Percentiles rank a stretch among this genome's conserved stretches.
Evolutionary conservation across 2,329 filamentous ascomycete genomes (phyloP).

Genomic region (Aspergillus japonicus): DNA sequence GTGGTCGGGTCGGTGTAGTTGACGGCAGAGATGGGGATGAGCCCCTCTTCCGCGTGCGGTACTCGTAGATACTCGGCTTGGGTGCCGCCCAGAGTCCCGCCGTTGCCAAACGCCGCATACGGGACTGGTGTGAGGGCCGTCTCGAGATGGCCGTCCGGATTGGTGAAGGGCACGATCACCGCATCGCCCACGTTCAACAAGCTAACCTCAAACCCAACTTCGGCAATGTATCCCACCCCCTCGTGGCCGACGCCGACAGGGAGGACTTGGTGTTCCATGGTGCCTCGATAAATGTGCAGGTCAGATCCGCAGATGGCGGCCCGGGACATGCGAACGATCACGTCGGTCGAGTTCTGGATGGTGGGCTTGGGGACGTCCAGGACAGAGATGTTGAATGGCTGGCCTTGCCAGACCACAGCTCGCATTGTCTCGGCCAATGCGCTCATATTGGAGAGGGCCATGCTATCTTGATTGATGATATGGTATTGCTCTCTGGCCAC

Average conservation of each 20-base stretch:
- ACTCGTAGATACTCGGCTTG: background rate
- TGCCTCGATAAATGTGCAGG: background rate
- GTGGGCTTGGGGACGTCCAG: too few relatives aligned
- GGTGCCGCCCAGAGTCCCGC: background rate
- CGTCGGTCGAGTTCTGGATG: background rate
- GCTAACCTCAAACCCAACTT: background rate
- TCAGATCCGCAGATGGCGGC: conserved; percentile 2
- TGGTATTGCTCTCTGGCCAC: too few relatives aligned
- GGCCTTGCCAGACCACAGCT: too few relatives aligned
- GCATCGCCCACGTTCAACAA: conserved; percentile 1
- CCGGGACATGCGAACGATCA: background rate
- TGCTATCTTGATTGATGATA: too few relatives aligned
- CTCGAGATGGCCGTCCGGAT: too few relatives aligned
- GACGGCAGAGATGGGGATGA: background rate
- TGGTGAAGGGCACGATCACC: background rate
- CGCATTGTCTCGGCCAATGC: too few relatives aligned
- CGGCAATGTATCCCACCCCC: background rate
- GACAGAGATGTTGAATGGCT: too few relatives aligned
- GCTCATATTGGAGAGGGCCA: too few relatives aligned
- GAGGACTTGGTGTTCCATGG: background rate
- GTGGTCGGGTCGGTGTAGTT: background rate
- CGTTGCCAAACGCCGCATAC: too few relatives aligned
- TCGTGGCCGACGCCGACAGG: background rate
- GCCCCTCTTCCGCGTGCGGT: background rate
- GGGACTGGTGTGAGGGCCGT: too few relatives aligned